Percentiles rank a stretch among this genome's conserved stretches.
These are phyloP conservation scores for Aspergillus incahuasiensis DNA, from an alignment of 495 filamentous ascomycete genomes.

Conservation along the genomic window DNA sequence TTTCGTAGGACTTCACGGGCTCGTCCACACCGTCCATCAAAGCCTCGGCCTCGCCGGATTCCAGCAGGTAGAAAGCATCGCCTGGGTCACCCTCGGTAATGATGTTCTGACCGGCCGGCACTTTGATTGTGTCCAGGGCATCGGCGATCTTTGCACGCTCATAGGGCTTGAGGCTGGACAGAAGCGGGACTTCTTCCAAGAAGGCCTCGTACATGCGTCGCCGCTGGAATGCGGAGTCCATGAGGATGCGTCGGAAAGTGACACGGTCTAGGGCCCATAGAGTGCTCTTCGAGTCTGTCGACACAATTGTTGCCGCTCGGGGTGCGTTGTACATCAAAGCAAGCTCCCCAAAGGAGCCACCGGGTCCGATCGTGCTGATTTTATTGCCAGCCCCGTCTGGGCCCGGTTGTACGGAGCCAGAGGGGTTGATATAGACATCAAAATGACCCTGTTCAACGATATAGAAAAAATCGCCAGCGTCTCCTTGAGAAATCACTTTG, in stretches of 20 bases:
- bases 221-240: constrained; percentile 96
- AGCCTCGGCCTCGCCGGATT: constrained; percentile 83
- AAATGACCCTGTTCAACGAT: constrained; percentile 89
- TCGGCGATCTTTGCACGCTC: constrained; percentile 97
- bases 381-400: constrained; percentile 78
- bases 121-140: constrained; percentile 86
- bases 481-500: constrained; percentile 94
- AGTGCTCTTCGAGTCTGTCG: constrained; percentile 69
- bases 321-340: constrained; percentile 99
- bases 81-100: constrained; percentile 91
- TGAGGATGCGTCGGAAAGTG: constrained; percentile 95
- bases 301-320: constrained; percentile 91
- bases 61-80: constrained; percentile 87
- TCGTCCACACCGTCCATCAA: constrained; percentile 61
- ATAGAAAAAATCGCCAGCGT: constrained; percentile 96
- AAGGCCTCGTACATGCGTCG: constrained; percentile 96
- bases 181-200: constrained; percentile 92
- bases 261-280: constrained; percentile 94
- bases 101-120: constrained; percentile 70
- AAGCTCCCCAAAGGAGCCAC: constrained; percentile 95
- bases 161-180: constrained; percentile 77
- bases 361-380: constrained; percentile 77
- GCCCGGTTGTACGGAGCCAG: constrained; percentile 76
- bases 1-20: constrained; percentile 71
- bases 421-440: constrained; percentile 82